Percentiles rank a stretch among this genome's conserved stretches.
Conservation (phyloP, 208 protist genomes). For the Leishmania amazonensis region DNA sequence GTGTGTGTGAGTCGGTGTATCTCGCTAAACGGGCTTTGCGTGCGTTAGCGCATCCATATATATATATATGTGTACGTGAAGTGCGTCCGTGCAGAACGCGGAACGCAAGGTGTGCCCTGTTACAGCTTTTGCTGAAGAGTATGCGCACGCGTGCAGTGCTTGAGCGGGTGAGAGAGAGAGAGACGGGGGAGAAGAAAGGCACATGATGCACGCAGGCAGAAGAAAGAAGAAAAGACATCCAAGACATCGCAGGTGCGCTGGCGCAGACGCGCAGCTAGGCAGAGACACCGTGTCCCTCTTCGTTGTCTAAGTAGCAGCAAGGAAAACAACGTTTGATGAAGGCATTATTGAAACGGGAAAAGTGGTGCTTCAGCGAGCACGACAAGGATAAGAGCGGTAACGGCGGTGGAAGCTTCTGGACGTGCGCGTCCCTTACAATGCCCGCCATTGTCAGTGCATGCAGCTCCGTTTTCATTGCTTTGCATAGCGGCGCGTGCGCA, state of each 20-base stretch:
- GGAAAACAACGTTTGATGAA: background rate
- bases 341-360: background rate
- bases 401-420: background rate
- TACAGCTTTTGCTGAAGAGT: background rate
- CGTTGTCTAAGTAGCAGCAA: background rate
- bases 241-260: background rate
- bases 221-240: background rate
- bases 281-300: background rate
- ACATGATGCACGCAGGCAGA: background rate
- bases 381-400: background rate
- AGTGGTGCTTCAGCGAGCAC: background rate
- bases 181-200: background rate
- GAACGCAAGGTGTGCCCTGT: background rate
- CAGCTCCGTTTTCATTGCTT: background rate
- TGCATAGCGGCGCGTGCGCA: background rate
- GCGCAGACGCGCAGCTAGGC: background rate
- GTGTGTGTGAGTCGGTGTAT: background rate
- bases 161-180: conserved; percentile 1
- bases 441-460: background rate
- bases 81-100: background rate
- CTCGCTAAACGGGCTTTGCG: background rate
- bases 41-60: background rate
- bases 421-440: background rate
- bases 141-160: background rate
- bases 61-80: too few relatives aligned